phyloP scores from a whole-genome alignment of 2,329 filamentous ascomycete species.

The Aureobasidium sp. region DNA sequence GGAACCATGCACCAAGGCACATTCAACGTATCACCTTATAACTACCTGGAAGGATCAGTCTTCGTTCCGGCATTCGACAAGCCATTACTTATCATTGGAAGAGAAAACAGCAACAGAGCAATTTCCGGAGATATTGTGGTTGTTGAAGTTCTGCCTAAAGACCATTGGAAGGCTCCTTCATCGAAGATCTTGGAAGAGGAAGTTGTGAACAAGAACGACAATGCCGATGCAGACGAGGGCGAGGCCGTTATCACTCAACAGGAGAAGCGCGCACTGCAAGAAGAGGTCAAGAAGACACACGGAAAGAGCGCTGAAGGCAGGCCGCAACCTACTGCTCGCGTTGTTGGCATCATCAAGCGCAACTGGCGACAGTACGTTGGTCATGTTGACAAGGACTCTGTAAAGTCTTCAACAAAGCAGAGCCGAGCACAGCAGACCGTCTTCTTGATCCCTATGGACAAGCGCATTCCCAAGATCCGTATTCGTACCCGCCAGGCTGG shows the following conservation, averaged over 20 bases:
- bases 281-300: slow-evolving; percentile 82
- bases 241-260: slow-evolving; percentile 75
- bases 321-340: slow-evolving; percentile 81
- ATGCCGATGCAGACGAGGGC: slow-evolving; percentile 70
- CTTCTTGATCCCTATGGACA: slow-evolving; percentile 96
- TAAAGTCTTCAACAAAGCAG: slow-evolving; percentile 62
- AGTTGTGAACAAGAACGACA: slow-evolving; percentile 82
- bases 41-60: slow-evolving; percentile 90
- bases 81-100: slow-evolving; percentile 74
- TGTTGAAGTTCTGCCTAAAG: slow-evolving; percentile 82
- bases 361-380: slow-evolving; percentile 99
- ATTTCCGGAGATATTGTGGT: slow-evolving; percentile 90
- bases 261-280: slow-evolving; percentile 78
- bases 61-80: slow-evolving; percentile 87
- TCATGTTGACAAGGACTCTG: slow-evolving; percentile 81
- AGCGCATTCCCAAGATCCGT: slow-evolving; percentile 91
- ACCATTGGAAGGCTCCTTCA: slow-evolving; percentile 95
- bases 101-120: slow-evolving; percentile 92
- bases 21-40: slow-evolving; percentile 95
- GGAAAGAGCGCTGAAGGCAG: slow-evolving; percentile 65
- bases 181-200: slow-evolving; percentile 96
- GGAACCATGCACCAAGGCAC: slow-evolving; percentile 87
- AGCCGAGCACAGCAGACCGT: slow-evolving; percentile 84
- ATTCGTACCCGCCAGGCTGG: slow-evolving; percentile 84
- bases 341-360: slow-evolving; percentile 86